Evolutionary conservation across 345 rosid genomes (phyloP).

Genomic region (Murraya paniculata): DNA sequence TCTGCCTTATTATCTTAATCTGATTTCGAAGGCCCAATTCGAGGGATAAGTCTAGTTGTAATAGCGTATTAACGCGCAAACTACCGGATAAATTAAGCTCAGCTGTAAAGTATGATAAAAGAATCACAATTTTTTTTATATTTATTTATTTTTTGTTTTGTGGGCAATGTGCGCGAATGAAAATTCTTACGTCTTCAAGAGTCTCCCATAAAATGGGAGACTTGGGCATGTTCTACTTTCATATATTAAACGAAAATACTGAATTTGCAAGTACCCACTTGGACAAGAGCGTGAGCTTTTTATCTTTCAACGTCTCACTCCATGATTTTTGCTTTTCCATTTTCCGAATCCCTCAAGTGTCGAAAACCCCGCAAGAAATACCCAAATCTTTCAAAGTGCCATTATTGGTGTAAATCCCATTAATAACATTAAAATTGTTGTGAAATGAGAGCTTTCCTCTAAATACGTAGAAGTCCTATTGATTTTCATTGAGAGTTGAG

Average conservation of each 20-base stretch:
- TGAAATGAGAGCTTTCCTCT: not conserved
- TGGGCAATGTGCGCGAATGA: not conserved
- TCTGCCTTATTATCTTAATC: not conserved
- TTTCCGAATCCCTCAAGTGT: not conserved
- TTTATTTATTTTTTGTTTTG: not conserved
- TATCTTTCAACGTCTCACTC: not conserved
- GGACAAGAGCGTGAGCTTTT: not conserved
- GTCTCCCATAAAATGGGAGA: not conserved
- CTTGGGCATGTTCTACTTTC: not conserved
- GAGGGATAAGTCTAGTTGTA: not conserved
- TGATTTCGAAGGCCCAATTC: not conserved
- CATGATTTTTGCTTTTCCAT: no score
- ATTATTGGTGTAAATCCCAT: not conserved
- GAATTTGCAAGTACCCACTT: not conserved
- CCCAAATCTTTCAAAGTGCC: not conserved
- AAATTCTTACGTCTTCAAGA: not conserved
- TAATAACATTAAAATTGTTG: not conserved
- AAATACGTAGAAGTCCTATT: not conserved
- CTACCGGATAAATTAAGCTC: no score
- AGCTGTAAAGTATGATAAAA: no score
- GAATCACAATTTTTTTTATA: no score
- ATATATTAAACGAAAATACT: not conserved
- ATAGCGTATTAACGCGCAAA: slow-evolving; percentile 1
- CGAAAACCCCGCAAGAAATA: not conserved
- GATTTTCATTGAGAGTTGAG: not conserved